These are phyloP conservation scores for Brettanomyces bruxellensis DNA, from an alignment of 805 yeast species.

Conservation along the genomic window DNA sequence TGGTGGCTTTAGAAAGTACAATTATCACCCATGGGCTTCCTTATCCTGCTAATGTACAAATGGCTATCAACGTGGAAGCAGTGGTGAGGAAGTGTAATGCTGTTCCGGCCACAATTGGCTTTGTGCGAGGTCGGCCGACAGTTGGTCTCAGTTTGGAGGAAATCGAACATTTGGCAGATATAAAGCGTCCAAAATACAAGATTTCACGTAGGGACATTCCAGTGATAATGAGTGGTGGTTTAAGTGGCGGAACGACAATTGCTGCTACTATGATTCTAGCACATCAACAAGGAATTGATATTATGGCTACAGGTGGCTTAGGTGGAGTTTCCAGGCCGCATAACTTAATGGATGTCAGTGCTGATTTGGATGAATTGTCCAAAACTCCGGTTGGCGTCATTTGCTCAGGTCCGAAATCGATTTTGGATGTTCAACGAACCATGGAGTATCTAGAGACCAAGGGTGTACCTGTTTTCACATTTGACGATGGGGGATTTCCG, in stretches of 20 bases:
- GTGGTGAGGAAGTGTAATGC: conserved; percentile 55
- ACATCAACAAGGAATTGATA: conserved; percentile 63
- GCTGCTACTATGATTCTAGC: conserved; percentile 84
- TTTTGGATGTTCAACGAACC: conserved; percentile 70
- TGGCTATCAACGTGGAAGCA: conserved; percentile 64
- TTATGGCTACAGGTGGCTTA: conserved; percentile 88
- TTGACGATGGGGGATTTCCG: conserved; percentile 15
- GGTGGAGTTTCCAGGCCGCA: conserved; percentile 89
- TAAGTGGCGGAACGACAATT: conserved; percentile 85
- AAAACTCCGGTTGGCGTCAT: conserved; percentile 83
- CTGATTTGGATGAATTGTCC: conserved; percentile 79
- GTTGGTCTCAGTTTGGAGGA: conserved; percentile 53
- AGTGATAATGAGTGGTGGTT: conserved; percentile 48
- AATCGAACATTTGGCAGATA: conserved; percentile 40
- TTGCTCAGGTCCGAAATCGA: conserved; percentile 86
- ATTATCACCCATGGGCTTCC: conserved; percentile 89
- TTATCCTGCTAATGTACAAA: conserved; percentile 60
- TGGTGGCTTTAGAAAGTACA: conserved; percentile 80
- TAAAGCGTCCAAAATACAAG: conserved; percentile 34
- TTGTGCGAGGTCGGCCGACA: conserved; percentile 58
- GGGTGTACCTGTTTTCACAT: conserved; percentile 78
- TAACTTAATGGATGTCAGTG: conserved; percentile 69
- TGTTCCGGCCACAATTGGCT: conserved; percentile 80
- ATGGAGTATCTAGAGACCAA: conserved; percentile 84
- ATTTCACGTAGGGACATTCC: conserved; percentile 79